phyloP scores from a whole-genome alignment of 108 stramenopile genomes.

The Cyclotella baltica region DNA sequence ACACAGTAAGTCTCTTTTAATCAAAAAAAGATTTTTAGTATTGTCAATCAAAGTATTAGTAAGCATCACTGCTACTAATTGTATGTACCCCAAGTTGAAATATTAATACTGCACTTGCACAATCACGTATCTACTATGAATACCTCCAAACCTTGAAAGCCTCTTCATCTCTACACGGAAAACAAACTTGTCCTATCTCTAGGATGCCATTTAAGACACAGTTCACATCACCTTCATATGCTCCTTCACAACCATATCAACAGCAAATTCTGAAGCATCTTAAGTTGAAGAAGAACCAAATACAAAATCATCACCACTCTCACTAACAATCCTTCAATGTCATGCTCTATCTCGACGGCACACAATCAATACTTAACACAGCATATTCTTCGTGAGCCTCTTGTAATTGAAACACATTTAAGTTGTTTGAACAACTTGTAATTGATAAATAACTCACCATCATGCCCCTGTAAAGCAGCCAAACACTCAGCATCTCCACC shows the following conservation, averaged over 20 bases:
- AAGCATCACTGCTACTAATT: too few relatives aligned
- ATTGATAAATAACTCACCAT: conserved; percentile 40
- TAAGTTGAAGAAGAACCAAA: conserved; percentile 45
- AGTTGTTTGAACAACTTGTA: background rate
- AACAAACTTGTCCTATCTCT: conserved; percentile 73
- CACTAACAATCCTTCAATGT: conserved; percentile 80
- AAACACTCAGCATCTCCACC: conserved; percentile 92
- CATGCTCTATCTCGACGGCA: conserved; percentile 75
- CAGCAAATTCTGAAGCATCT: conserved; percentile 70
- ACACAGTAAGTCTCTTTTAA: too few relatives aligned
- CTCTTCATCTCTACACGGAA: conserved; percentile 91
- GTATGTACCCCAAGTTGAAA: background rate
- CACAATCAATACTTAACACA: conserved; percentile 83
- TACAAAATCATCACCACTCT: conserved; percentile 81
- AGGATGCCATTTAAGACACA: conserved; percentile 96
- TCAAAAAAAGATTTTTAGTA: too few relatives aligned
- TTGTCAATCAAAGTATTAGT: too few relatives aligned
- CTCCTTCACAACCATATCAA: conserved; percentile 56
- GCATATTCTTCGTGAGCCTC: conserved; percentile 69
- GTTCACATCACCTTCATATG: conserved; percentile 94
- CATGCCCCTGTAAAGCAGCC: conserved; percentile 94
- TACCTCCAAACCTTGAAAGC: conserved; percentile 87
- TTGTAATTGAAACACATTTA: background rate
- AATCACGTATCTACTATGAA: conserved; percentile 16
- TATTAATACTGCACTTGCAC: too few relatives aligned